Evolutionary conservation across 768 basidiomycete genomes (phyloP).

Genomic region (Suillus weaverae): DNA sequence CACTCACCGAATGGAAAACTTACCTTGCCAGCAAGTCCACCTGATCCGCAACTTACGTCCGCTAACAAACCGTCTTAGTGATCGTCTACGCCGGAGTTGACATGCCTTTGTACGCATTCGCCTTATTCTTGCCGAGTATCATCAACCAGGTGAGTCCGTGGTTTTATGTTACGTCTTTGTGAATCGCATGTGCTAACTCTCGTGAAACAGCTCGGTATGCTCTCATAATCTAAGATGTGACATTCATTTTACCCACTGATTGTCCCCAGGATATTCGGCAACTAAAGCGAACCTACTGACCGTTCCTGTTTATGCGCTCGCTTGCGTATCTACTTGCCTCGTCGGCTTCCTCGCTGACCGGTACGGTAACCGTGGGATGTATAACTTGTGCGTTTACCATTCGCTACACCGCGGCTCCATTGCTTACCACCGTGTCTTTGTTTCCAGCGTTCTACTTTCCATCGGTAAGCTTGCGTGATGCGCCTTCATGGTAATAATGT

Average conservation of each 20-base stretch:
- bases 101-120: constrained; percentile 74
- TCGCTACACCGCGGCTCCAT: neutral
- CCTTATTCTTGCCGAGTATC: constrained; percentile 77
- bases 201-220: constrained; percentile 40
- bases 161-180: neutral
- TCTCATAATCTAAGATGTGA: neutral
- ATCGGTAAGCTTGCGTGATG: constrained; percentile 22
- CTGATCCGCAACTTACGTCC: neutral
- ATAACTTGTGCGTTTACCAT: constrained; percentile 54
- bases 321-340: constrained; percentile 62
- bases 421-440: constrained; percentile 38
- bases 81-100: constrained; percentile 55
- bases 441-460: constrained; percentile 24
- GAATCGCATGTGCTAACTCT: constrained; percentile 4
- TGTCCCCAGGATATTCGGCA: constrained; percentile 55
- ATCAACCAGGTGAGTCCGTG: constrained; percentile 57
- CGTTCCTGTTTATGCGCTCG: constrained; percentile 73
- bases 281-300: constrained; percentile 75
- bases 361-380: constrained; percentile 56
- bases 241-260: constrained; percentile 2
- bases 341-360: constrained; percentile 67
- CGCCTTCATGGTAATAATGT: constrained; percentile 7
- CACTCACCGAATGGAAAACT: constrained; percentile 72
- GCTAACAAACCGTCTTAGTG: constrained; percentile 39
- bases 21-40: constrained; percentile 42